A percentile compares a stretch with the other conserved stretches of the same genome.
Evolutionary conservation across 352 stramenopile genomes (phyloP).

Genomic region (Phytophthora sojae): DNA sequence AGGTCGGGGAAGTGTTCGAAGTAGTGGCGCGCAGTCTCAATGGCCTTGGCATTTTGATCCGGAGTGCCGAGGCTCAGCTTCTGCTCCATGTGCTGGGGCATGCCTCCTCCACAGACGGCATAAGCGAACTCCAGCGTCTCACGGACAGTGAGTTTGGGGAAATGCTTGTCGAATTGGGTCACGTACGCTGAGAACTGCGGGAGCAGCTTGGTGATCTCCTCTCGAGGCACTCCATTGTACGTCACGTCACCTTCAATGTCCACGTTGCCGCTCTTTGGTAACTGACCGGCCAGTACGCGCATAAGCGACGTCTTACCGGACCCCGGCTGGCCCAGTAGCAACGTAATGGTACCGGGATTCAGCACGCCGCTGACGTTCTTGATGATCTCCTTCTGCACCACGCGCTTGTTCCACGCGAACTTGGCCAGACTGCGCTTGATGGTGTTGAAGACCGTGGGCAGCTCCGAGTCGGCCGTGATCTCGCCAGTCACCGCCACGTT

Average conservation of each 20-base stretch:
- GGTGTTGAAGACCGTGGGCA: constrained; percentile 46
- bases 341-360: constrained; percentile 48
- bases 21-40: constrained; percentile 25
- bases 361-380: constrained; percentile 45
- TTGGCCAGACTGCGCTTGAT: constrained; percentile 29
- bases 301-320: constrained; percentile 44
- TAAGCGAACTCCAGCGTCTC: constrained; percentile 67
- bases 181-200: constrained; percentile 51
- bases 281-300: constrained; percentile 40
- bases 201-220: constrained; percentile 33
- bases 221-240: constrained; percentile 37
- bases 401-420: constrained; percentile 41
- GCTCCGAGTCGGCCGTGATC: constrained; percentile 37
- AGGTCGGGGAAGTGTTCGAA: constrained; percentile 53
- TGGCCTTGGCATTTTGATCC: constrained; percentile 37
- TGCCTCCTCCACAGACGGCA: constrained; percentile 58
- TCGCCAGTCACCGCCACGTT: constrained; percentile 28
- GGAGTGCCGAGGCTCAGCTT: constrained; percentile 42
- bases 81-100: constrained; percentile 44
- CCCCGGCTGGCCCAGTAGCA: constrained; percentile 37
- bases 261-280: constrained; percentile 34
- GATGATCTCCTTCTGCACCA: constrained; percentile 45
- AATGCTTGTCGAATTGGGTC: constrained; percentile 88
- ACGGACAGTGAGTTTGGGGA: constrained; percentile 52
- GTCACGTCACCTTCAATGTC: constrained; percentile 34